Conservation (phyloP, 2,329 filamentous ascomycete genomes). For the Venturia aucupariae region DNA sequence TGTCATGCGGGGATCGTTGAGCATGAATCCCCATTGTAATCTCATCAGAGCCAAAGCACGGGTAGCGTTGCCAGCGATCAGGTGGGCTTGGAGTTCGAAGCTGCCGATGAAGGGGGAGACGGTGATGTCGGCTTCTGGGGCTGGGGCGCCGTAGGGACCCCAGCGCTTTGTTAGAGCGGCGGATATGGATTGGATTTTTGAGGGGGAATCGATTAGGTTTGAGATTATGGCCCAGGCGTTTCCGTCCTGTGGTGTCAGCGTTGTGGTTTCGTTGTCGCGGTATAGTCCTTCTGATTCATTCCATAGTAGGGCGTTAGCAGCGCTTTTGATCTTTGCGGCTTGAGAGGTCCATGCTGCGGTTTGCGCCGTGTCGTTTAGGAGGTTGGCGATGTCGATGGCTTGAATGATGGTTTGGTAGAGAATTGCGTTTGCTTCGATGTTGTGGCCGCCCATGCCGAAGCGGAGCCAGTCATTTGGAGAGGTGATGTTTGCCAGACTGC, state of each 20-base stretch:
- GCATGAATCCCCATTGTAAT: slow-evolving; percentile 51
- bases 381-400: slow-evolving; percentile 23
- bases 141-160: slow-evolving; percentile 45
- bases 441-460: slow-evolving; percentile 42
- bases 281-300: slow-evolving; percentile 25
- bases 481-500: slow-evolving; percentile 40
- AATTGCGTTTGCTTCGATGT: slow-evolving; percentile 42
- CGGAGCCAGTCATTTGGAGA: slow-evolving; percentile 44
- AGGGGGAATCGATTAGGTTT: slow-evolving; percentile 30
- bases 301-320: slow-evolving; percentile 23
- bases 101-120: slow-evolving; percentile 50
- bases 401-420: slow-evolving; percentile 21
- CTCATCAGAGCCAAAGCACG: slow-evolving; percentile 50
- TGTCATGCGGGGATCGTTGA: slow-evolving; percentile 48
- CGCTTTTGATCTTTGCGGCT: slow-evolving; percentile 16
- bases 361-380: slow-evolving; percentile 20
- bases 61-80: slow-evolving; percentile 37
- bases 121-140: slow-evolving; percentile 48
- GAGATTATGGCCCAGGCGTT: slow-evolving; percentile 48
- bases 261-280: slow-evolving; percentile 31
- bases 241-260: slow-evolving; percentile 39
- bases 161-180: slow-evolving; percentile 41
- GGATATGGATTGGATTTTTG: slow-evolving; percentile 34
- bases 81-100: slow-evolving; percentile 51
- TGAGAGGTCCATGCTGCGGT: slow-evolving; percentile 18